Percentiles rank a stretch among this genome's conserved stretches.
Evolutionary conservation across 2,329 filamentous ascomycete species (phyloP).

Genomic region (Lecanoromycetidae sp.): DNA sequence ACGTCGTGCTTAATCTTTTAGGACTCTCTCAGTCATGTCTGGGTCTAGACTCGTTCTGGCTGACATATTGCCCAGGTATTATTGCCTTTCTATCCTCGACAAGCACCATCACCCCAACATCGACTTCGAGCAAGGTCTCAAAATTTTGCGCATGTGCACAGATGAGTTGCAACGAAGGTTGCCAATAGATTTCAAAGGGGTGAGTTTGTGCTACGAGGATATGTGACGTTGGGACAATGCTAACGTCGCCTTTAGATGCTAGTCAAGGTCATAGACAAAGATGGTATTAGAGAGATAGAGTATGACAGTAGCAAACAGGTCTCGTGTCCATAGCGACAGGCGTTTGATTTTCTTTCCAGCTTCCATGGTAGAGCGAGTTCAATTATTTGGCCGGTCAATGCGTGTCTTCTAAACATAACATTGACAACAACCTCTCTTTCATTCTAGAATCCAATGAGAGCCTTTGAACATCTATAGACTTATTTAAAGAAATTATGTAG

Average conservation of each 20-base stretch:
- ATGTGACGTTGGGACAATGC: too few relatives aligned
- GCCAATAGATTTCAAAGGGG: constrained; percentile 97
- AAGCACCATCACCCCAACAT: constrained; percentile 98
- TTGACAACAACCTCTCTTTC: not conserved
- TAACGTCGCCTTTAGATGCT: constrained; percentile 23
- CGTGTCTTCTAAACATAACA: not conserved
- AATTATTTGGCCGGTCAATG: too few relatives aligned
- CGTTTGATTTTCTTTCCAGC: too few relatives aligned
- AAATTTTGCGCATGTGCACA: constrained; percentile 86
- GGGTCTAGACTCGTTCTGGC: too few relatives aligned
- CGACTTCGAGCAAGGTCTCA: constrained; percentile 73
- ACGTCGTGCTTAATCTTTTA: constrained; percentile 29
- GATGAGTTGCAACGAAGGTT: constrained; percentile 94
- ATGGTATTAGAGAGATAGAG: constrained; percentile 73
- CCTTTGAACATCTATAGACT: not conserved
- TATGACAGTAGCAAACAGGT: constrained; percentile 66
- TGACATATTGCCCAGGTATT: constrained; percentile 53
- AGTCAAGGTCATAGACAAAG: constrained; percentile 91
- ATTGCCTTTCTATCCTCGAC: constrained; percentile 93
- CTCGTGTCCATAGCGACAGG: constrained; percentile 33
- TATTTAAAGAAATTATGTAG: not conserved
- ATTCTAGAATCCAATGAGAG: not conserved
- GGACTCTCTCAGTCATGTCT: not conserved
- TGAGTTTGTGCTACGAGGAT: too few relatives aligned
- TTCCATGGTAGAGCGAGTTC: too few relatives aligned